Percentiles rank a stretch among this genome's conserved stretches.
Conservation (phyloP, 768 basidiomycete species). For the Phanerochaete sordida region DNA sequence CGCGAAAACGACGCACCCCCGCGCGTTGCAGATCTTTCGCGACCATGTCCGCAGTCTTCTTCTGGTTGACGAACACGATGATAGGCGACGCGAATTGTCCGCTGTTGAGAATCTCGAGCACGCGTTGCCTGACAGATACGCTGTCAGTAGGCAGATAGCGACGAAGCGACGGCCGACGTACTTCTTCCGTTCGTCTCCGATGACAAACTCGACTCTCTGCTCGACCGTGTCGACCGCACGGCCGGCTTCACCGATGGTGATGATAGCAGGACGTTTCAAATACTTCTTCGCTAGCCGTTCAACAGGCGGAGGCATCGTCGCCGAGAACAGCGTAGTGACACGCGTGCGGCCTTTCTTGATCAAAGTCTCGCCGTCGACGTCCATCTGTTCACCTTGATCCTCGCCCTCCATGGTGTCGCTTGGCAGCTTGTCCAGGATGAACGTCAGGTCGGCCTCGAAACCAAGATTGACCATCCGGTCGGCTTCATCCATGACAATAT, state of each 20-base stretch:
- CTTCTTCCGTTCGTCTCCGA: slow-evolving; percentile 96
- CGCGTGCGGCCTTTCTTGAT: slow-evolving; percentile 75
- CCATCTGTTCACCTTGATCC: slow-evolving; percentile 70
- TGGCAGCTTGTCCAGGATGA: slow-evolving; percentile 92
- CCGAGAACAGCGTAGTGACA: slow-evolving; percentile 96
- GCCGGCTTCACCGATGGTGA: slow-evolving; percentile 98
- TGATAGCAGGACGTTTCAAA: slow-evolving; percentile 85
- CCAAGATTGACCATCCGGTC: slow-evolving; percentile 99
- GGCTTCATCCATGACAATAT: slow-evolving; percentile 99
- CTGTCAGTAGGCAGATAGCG: not conserved
- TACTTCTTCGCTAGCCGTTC: slow-evolving; percentile 95
- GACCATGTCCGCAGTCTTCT: slow-evolving; percentile 98
- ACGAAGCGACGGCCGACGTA: slow-evolving; percentile 32
- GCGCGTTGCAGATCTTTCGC: slow-evolving; percentile 90
- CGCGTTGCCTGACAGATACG: slow-evolving; percentile 53
- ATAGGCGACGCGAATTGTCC: slow-evolving; percentile 84
- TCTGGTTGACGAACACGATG: slow-evolving; percentile 99
- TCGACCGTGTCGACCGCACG: slow-evolving; percentile 98
- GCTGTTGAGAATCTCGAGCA: slow-evolving; percentile 92
- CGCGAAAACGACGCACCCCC: slow-evolving; percentile 51
- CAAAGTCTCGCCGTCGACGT: slow-evolving; percentile 65
- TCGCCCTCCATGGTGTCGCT: slow-evolving; percentile 86
- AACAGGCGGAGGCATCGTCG: slow-evolving; percentile 98
- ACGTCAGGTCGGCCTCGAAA: slow-evolving; percentile 91
- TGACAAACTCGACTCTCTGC: slow-evolving; percentile 91